These are phyloP conservation scores for Sapria himalayana DNA, from an alignment of 345 rosid genomes.

Conservation along the genomic window DNA sequence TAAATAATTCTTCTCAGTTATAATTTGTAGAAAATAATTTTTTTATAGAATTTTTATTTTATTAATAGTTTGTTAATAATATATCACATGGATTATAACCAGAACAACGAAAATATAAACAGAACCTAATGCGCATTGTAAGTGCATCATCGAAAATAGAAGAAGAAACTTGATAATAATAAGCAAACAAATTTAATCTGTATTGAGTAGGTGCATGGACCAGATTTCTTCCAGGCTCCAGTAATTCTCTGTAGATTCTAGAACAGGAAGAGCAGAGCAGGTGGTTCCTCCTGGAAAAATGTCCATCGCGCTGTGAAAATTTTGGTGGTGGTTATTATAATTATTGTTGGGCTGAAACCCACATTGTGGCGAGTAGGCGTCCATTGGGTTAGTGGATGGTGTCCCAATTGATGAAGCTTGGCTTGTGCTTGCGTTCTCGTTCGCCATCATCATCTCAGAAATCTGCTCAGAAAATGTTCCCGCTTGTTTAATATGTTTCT, in stretches of 20 bases:
- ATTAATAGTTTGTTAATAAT: too few relatives aligned
- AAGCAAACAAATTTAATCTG: conserved; percentile 12
- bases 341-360: too few relatives aligned
- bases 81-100: too few relatives aligned
- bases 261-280: conserved; percentile 5
- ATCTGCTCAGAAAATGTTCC: conserved; percentile 22
- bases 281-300: too few relatives aligned
- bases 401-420: conserved; percentile 24
- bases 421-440: conserved; percentile 24
- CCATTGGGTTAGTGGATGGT: conserved; percentile 24
- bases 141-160: too few relatives aligned
- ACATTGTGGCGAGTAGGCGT: conserved; percentile 27
- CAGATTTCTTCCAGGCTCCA: conserved; percentile 82
- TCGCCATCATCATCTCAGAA: conserved; percentile 23
- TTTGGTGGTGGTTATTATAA: conserved; percentile 14
- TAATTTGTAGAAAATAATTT: too few relatives aligned
- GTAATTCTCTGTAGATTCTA: conserved; percentile 29
- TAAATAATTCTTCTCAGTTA: too few relatives aligned
- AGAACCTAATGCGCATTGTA: too few relatives aligned
- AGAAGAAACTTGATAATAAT: too few relatives aligned
- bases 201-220: conserved; percentile 50
- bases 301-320: neutral
- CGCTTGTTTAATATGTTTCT: conserved; percentile 58
- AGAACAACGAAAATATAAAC: too few relatives aligned
- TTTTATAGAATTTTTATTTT: too few relatives aligned